Base-by-base conservation (phyloP, 179 eudicot genomes). In the Gypsophila paniculata region DNA sequence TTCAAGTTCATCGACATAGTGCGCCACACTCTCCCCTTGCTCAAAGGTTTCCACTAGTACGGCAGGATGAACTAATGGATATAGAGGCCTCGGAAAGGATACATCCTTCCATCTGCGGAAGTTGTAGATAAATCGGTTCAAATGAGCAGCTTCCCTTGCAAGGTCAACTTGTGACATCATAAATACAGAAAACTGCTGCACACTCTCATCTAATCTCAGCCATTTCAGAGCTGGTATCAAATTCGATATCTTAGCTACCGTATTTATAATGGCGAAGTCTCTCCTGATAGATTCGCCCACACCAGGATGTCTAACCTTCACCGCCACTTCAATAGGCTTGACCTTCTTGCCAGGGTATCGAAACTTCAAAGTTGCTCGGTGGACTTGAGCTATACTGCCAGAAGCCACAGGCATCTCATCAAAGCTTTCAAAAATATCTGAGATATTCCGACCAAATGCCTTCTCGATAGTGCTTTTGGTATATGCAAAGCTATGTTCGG, bases 111-210 rank as follows among this genome's bases (percentile, higher is more conserved):
- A 90, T 58, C 89, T 82, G 3, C 96, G 88, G 70, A 92, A 92
- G 70, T 92, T 92, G 74, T 92, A 92, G n/a, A 90, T 90, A 71
- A 92, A 92, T 38, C 98, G 90, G 67, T 89, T 90, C 66, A 92
- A 73, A 75, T 92, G 96, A 34, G 96, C 92, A 79, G 98, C 98
- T 83, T 92, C 98, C 64, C 98, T 82, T 26, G 98, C 94, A 77
- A 92, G 91, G 76, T 92, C 98, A 73, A 92, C 98, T 82, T 92
- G 98, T 61, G 96, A 90, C 92, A 92, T 85, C 98, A 92, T 92
- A 73, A 90, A 92, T 72, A 90, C 92, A 17, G 92, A 86, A 86
- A 90, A 92, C 67, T 92, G 98, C 81, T 88, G 90, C 36, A 90
- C 96, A 68, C 98, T 92, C 70, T 92, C 96, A 49, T 92, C 98